These are phyloP conservation scores for Diaporthe humulicola DNA, from an alignment of 2,329 filamentous ascomycete species.

Conservation along the genomic window DNA sequence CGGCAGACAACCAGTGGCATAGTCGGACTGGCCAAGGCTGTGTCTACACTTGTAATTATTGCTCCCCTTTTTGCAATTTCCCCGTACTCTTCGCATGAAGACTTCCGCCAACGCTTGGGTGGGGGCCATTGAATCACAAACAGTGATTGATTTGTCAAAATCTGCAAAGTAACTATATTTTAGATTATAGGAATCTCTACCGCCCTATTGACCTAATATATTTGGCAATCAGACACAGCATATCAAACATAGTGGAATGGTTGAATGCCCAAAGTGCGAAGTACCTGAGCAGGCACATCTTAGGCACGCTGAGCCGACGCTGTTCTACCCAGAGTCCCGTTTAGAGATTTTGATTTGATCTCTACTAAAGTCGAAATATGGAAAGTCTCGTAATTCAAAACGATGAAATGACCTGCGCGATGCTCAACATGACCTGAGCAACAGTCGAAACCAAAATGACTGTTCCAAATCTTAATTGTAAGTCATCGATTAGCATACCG, in stretches of 20 bases:
- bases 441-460: neutral
- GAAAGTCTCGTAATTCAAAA: neutral
- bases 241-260: too few relatives aligned
- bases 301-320: neutral
- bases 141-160: neutral
- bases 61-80: neutral
- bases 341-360: rapidly evolving
- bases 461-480: neutral
- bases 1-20: neutral
- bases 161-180: neutral
- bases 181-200: neutral
- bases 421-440: neutral
- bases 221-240: too few relatives aligned
- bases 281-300: neutral
- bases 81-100: neutral
- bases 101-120: neutral
- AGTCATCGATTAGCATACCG: neutral
- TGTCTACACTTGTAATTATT: neutral
- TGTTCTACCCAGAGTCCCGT: rapidly evolving
- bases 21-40: neutral
- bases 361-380: neutral
- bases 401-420: neutral
- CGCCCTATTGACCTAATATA: neutral
- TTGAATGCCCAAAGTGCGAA: too few relatives aligned
- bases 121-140: too few relatives aligned